Conservation (phyloP, 305 asterid genomes). For the Fraxinus greggii region DNA sequence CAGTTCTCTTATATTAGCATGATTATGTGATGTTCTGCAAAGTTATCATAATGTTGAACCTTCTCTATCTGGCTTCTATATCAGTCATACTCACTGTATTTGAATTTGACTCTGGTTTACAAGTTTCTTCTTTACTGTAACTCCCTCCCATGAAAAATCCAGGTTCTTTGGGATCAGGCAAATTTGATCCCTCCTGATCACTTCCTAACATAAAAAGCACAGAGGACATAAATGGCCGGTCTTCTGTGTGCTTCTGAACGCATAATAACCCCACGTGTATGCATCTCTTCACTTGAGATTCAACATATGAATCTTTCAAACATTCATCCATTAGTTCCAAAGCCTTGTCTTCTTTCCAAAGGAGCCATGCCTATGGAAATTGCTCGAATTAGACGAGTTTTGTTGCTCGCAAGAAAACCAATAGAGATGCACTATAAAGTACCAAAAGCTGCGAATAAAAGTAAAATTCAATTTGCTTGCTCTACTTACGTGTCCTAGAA, state of each 20-base stretch:
- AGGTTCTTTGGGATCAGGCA: conserved; percentile 38
- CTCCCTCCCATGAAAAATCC: conserved; percentile 28
- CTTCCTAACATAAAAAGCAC: conserved; percentile 36
- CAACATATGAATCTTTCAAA: conserved; percentile 8
- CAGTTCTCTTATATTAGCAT: background rate
- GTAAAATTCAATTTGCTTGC: background rate
- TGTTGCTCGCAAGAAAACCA: background rate
- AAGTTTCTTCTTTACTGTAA: background rate
- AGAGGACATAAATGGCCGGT: conserved; percentile 32
- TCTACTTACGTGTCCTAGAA: conserved; percentile 40
- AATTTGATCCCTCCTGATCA: conserved; percentile 22
- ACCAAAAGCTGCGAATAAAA: background rate
- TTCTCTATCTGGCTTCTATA: conserved; percentile 30
- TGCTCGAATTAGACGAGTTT: background rate
- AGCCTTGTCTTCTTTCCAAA: conserved; percentile 27
- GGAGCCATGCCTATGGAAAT: conserved; percentile 36
- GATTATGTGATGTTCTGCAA: background rate
- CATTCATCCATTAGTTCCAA: conserved; percentile 30
- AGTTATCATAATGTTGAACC: background rate
- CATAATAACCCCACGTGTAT: conserved; percentile 39
- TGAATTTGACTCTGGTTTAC: background rate
- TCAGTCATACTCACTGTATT: conserved; percentile 26
- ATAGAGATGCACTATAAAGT: background rate
- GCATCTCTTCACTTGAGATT: conserved; percentile 34
- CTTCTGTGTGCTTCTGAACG: conserved; percentile 26